Conservation (phyloP, 2,329 filamentous ascomycete genomes). For the Xylariaceae sp. region DNA sequence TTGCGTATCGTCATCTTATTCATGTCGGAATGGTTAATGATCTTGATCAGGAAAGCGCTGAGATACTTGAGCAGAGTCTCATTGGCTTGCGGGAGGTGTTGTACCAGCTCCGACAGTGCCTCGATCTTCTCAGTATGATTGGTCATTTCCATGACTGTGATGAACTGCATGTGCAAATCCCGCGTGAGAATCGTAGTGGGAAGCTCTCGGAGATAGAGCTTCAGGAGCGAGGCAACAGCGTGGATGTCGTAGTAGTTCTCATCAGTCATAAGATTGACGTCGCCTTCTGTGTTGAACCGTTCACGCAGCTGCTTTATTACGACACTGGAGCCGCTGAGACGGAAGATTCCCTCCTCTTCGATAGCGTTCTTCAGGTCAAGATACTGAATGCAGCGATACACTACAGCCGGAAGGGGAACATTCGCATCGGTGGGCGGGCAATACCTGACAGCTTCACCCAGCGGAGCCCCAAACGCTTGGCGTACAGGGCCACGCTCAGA, state of each 20-base stretch:
- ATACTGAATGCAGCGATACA: conserved; percentile 94
- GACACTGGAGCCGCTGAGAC: conserved; percentile 92
- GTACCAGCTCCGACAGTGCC: conserved; percentile 71
- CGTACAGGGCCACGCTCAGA: conserved; percentile 51
- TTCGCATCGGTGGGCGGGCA: conserved; percentile 68
- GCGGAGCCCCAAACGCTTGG: conserved; percentile 76
- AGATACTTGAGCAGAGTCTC: conserved; percentile 76
- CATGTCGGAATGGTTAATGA: conserved; percentile 80
- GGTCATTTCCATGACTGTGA: conserved; percentile 74
- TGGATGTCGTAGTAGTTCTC: conserved; percentile 92
- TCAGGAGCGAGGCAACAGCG: conserved; percentile 87
- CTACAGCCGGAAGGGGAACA: conserved; percentile 79
- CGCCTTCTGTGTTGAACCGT: conserved; percentile 87
- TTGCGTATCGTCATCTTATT: conserved; percentile 99
- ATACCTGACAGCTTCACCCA: conserved; percentile 80
- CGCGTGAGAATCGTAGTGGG: conserved; percentile 86
- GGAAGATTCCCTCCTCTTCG: conserved; percentile 90
- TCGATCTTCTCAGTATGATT: conserved; percentile 70
- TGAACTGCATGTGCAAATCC: conserved; percentile 84
- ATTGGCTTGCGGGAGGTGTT: conserved; percentile 74
- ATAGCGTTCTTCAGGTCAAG: conserved; percentile 76
- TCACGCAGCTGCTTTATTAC: conserved; percentile 88
- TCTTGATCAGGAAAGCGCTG: conserved; percentile 81
- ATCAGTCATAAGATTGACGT: conserved; percentile 78
- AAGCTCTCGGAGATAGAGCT: conserved; percentile 87